Conservation (phyloP, 345 rosid genomes). For the Kandelia obovata region DNA sequence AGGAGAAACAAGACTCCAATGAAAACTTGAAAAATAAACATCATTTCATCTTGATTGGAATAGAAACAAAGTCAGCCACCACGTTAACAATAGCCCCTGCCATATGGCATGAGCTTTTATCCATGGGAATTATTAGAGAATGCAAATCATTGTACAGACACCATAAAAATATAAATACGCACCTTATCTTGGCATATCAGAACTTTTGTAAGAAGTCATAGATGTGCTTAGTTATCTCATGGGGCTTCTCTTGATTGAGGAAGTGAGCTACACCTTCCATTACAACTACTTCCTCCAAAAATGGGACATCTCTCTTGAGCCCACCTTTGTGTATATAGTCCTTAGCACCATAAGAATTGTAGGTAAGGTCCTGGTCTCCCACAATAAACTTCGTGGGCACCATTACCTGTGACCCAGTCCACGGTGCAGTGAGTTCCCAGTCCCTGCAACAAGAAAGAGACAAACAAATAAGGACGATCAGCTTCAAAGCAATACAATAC, state of each 20-base stretch:
- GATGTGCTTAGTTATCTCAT: constrained; percentile 28
- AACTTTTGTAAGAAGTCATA: constrained; percentile 29
- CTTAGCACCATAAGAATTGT: constrained; percentile 18
- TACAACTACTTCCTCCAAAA: constrained; percentile 29
- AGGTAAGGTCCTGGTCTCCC: constrained; percentile 34
- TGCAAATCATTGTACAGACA: background rate
- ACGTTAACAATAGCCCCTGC: too few relatives aligned
- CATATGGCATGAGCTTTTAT: too few relatives aligned
- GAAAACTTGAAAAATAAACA: too few relatives aligned
- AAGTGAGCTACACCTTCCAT: constrained; percentile 41
- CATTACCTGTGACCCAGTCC: constrained; percentile 23
- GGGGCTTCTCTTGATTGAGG: constrained; percentile 33
- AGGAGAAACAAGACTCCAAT: too few relatives aligned
- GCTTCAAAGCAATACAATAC: background rate
- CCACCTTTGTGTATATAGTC: constrained; percentile 30
- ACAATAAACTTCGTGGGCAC: constrained; percentile 18
- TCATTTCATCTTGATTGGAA: too few relatives aligned
- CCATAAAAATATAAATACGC: too few relatives aligned
- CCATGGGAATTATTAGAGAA: background rate
- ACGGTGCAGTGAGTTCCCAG: constrained; percentile 29
- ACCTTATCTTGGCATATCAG: background rate
- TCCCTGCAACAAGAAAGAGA: constrained; percentile 13
- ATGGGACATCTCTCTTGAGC: constrained; percentile 22
- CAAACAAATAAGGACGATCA: background rate
- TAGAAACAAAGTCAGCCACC: too few relatives aligned